Percentiles rank a stretch among this genome's conserved stretches.
Evolutionary conservation across 2,329 filamentous ascomycete genomes (phyloP).

Genomic region (Pyrenophora graminea): DNA sequence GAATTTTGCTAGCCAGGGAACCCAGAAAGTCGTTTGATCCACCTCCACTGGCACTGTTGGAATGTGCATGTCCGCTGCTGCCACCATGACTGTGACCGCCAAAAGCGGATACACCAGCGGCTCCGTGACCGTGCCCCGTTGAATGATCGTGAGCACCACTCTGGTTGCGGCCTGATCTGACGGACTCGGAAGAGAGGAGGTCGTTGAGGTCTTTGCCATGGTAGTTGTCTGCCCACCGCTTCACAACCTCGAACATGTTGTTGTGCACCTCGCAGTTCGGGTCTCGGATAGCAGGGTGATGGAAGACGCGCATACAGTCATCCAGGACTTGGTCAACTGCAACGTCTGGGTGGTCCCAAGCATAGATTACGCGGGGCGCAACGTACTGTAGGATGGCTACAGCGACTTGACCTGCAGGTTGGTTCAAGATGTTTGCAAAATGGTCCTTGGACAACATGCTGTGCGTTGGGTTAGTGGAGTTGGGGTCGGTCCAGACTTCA

Average conservation of each 20-base stretch:
- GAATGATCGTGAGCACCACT: slow-evolving; percentile 40
- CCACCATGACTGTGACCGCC: slow-evolving; percentile 22
- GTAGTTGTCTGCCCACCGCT: slow-evolving; percentile 76
- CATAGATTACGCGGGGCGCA: slow-evolving; percentile 84
- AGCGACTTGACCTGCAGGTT: slow-evolving; percentile 55
- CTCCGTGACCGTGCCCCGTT: slow-evolving; percentile 37
- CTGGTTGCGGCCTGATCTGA: slow-evolving; percentile 83
- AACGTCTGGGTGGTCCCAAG: slow-evolving; percentile 86
- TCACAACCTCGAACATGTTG: slow-evolving; percentile 86
- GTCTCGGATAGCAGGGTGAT: slow-evolving; percentile 84
- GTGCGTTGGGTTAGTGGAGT: slow-evolving; percentile 56
- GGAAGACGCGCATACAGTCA: slow-evolving; percentile 82
- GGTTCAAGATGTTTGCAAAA: slow-evolving; percentile 56
- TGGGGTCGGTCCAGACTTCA: slow-evolving; percentile 55
- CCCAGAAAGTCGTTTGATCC: slow-evolving; percentile 32
- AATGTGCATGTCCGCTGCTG: slow-evolving; percentile 14
- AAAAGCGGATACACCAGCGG: slow-evolving; percentile 33
- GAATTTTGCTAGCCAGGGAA: slow-evolving; percentile 24
- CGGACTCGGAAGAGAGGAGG: slow-evolving; percentile 80
- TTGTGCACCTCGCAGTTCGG: slow-evolving; percentile 77
- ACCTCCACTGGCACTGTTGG: slow-evolving; percentile 11
- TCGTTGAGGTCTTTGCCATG: slow-evolving; percentile 70
- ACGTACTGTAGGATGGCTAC: slow-evolving; percentile 76
- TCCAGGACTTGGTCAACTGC: slow-evolving; percentile 81
- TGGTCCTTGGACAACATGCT: slow-evolving; percentile 58